Percentiles rank a stretch among this genome's conserved stretches.
phyloP scores from a whole-genome alignment of 2,329 filamentous ascomycete species.

The Aspergillus aculeatinus region DNA sequence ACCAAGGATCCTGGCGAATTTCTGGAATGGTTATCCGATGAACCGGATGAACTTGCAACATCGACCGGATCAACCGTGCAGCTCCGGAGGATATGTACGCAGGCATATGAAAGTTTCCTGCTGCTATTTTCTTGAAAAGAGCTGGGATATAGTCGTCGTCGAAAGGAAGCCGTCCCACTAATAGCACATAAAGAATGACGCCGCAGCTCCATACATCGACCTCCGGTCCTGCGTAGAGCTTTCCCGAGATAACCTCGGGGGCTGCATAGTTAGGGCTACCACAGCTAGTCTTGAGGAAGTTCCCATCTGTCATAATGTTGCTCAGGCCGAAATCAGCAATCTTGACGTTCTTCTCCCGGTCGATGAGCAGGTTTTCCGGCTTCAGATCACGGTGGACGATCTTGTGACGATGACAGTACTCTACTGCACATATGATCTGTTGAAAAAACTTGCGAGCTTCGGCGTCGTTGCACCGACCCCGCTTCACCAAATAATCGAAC shows the following conservation, averaged over 20 bases:
- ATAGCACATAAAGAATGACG: constrained; percentile 64
- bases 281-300: constrained; percentile 97
- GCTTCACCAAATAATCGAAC: constrained; percentile 96
- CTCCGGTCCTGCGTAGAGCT: constrained; percentile 94
- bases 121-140: constrained; percentile 95
- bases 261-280: constrained; percentile 98
- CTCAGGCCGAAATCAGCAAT: constrained; percentile 98
- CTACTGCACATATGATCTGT: constrained; percentile 97
- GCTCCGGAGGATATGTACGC: constrained; percentile 87
- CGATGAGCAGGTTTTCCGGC: constrained; percentile 91
- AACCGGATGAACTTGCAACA: constrained; percentile 93
- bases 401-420: constrained; percentile 98
- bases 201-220: constrained; percentile 82
- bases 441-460: constrained; percentile 98
- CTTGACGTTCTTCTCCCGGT: constrained; percentile 96
- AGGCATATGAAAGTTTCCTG: constrained; percentile 89
- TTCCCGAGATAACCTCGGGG: constrained; percentile 95
- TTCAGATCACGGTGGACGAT: constrained; percentile 98
- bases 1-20: constrained; percentile 92
- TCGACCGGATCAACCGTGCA: constrained; percentile 72
- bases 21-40: constrained; percentile 92
- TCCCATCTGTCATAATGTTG: constrained; percentile 99
- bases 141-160: constrained; percentile 98
- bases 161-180: constrained; percentile 76
- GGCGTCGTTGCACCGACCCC: constrained; percentile 85